A percentile compares a stretch with the other conserved stretches of the same genome.
Conservation (phyloP, 2,329 filamentous ascomycete species). For the Zymoseptoria tritici region DNA sequence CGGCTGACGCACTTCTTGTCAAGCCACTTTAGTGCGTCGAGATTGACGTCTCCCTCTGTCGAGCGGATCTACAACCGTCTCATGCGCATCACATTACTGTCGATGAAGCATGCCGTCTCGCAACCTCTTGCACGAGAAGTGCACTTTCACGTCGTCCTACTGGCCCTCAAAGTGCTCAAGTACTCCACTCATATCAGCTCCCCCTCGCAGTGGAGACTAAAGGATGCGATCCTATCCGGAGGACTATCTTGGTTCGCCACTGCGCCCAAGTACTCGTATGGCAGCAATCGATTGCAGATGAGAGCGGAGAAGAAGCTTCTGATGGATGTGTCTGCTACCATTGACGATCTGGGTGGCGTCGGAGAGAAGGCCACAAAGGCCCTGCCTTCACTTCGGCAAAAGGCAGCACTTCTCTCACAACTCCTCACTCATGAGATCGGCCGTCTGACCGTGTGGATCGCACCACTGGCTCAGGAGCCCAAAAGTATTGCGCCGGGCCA, state of each 20-base stretch:
- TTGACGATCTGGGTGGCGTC: conserved; percentile 58
- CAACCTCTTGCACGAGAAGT: conserved; percentile 88
- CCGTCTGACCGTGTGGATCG: conserved; percentile 82
- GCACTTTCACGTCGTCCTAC: conserved; percentile 80
- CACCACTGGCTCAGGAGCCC: conserved; percentile 62
- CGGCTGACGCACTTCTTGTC: conserved; percentile 80
- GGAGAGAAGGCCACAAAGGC: conserved; percentile 43
- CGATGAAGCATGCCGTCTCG: conserved; percentile 59
- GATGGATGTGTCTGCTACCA: conserved; percentile 60
- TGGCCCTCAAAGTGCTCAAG: conserved; percentile 70
- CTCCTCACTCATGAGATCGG: conserved; percentile 79
- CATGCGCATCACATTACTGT: conserved; percentile 69
- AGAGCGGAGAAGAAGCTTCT: conserved; percentile 86
- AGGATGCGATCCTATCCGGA: conserved; percentile 80
- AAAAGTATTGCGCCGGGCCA: conserved; percentile 25
- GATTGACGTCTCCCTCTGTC: conserved; percentile 74
- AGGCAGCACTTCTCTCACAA: conserved; percentile 74
- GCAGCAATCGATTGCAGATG: conserved; percentile 84
- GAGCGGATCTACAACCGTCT: conserved; percentile 76
- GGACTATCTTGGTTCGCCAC: conserved; percentile 82
- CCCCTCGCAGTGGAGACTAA: conserved; percentile 69
- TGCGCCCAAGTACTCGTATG: conserved; percentile 84
- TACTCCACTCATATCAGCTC: conserved; percentile 59
- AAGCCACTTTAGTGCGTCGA: conserved; percentile 89
- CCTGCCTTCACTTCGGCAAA: conserved; percentile 61